Evolutionary conservation across 2,329 filamentous ascomycete species (phyloP), one percentile per base, ranked within the genome.

Genomic region (Sporothrix inflata): DNA sequence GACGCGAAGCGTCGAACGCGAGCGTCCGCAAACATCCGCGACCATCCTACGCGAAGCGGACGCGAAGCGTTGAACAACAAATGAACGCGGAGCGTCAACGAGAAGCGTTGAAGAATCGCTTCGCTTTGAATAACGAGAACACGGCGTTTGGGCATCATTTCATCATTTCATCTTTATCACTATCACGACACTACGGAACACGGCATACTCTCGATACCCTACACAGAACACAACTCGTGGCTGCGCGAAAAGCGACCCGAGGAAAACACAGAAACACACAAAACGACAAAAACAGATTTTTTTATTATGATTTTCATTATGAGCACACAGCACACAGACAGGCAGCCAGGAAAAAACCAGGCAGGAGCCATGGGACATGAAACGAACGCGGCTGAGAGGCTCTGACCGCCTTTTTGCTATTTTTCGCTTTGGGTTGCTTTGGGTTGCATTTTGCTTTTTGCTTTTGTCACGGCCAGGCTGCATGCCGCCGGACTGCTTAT

Each of bases 331-430:
- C 16, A 34, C 30, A 34, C 30, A 57, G 24, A 16, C 53, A 57
- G 53, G 53, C 53, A 9, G 51, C 51, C 12, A 30, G 51, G 51
- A 30, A 55, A 27, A 27, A 30, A 16, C 14, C 27, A 21, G 47
- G 19, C n/a, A 51, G n/a, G n/a, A 51, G n/a, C 8, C 51, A 55
- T 30, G 24, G n/a, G 1, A 55, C 12, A 30, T 27, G 51, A 55
- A 30, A 55, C 51, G 51, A 12, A 16, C 24, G 24, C 51, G 51
- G 45, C 45, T 47, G 45, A 47, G 45, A 19, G 45, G 16, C 45
- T 47, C 60, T 65, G 60, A 65, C 60, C 60, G 60, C 60, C 63
- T 49, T 66, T 49, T 66, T 66, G 40, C 42, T 49, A 49, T 61
- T 66, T 60, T 38, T 38, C 8, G 1, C n/a, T 27, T 40, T 40